phyloP scores from a whole-genome alignment of 169 alveolate species.

The Cryptosporidium parvum region DNA sequence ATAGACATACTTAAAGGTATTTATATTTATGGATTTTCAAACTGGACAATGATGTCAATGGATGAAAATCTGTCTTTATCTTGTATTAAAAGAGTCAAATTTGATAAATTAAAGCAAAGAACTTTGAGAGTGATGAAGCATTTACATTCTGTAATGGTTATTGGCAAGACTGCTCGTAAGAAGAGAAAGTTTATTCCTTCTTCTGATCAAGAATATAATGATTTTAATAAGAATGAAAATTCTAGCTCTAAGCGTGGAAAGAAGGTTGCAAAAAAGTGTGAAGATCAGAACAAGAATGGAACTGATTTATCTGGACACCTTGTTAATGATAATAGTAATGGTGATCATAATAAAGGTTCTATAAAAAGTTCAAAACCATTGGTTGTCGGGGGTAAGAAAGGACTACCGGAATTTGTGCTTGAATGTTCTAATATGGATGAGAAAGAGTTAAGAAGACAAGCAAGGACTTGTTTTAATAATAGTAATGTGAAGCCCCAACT shows the following conservation, averaged over 20 bases:
- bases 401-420: conserved; percentile 47
- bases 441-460: conserved; percentile 48
- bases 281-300: not conserved
- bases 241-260: not conserved
- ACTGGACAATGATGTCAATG: conserved; percentile 88
- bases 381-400: conserved; percentile 45
- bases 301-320: not conserved
- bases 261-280: conserved; percentile 5
- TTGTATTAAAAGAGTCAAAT: conserved; percentile 81
- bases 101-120: conserved; percentile 84
- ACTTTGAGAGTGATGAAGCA: conserved; percentile 83
- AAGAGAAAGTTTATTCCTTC: conserved; percentile 32
- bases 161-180: conserved; percentile 73
- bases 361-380: not conserved
- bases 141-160: conserved; percentile 76
- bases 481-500: conserved; percentile 57
- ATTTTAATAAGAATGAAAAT: not conserved
- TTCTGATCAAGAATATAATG: conserved; percentile 29
- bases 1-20: conserved; percentile 86
- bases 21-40: conserved; percentile 89
- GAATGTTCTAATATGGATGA: conserved; percentile 54
- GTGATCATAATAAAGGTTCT: not conserved
- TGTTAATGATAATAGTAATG: not conserved
- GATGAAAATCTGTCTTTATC: conserved; percentile 83
- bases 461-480: conserved; percentile 62